Percentiles rank a stretch among this genome's conserved stretches.
These are phyloP conservation scores for Megacollybia marginata DNA, from an alignment of 768 basidiomycete species.

Conservation along the genomic window DNA sequence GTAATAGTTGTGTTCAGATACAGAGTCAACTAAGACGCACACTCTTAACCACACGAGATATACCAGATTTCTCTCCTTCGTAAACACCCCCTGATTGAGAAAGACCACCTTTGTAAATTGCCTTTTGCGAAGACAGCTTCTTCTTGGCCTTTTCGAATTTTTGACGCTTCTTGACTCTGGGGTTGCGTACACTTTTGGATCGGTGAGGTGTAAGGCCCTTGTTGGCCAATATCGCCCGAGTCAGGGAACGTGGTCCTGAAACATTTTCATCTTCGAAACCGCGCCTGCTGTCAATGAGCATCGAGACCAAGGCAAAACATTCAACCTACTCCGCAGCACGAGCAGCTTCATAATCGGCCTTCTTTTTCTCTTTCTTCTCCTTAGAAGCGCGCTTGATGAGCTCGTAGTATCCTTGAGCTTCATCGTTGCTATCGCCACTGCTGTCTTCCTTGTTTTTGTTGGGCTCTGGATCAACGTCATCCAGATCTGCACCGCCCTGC, in stretches of 20 bases:
- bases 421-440: conserved; percentile 31
- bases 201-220: conserved; percentile 89
- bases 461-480: conserved; percentile 44
- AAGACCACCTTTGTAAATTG: conserved; percentile 87
- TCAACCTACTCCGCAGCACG: conserved; percentile 52
- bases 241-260: conserved; percentile 82
- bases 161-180: conserved; percentile 93
- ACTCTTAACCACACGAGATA: conserved; percentile 85
- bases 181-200: conserved; percentile 87
- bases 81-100: conserved; percentile 66
- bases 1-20: too few relatives aligned
- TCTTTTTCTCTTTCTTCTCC: conserved; percentile 72
- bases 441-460: conserved; percentile 24
- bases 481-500: conserved; percentile 61
- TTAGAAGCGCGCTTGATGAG: conserved; percentile 72
- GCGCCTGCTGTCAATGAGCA: conserved; percentile 12
- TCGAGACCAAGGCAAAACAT: not conserved
- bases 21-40: conserved; percentile 53
- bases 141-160: conserved; percentile 94
- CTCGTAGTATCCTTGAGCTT: conserved; percentile 81
- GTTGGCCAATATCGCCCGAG: conserved; percentile 89
- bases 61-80: conserved; percentile 89
- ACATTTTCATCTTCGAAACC: conserved; percentile 24
- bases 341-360: conserved; percentile 69
- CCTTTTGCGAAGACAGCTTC: conserved; percentile 81